phyloP scores from a whole-genome alignment of 257 asterid species.

The Solanum virginianum region DNA sequence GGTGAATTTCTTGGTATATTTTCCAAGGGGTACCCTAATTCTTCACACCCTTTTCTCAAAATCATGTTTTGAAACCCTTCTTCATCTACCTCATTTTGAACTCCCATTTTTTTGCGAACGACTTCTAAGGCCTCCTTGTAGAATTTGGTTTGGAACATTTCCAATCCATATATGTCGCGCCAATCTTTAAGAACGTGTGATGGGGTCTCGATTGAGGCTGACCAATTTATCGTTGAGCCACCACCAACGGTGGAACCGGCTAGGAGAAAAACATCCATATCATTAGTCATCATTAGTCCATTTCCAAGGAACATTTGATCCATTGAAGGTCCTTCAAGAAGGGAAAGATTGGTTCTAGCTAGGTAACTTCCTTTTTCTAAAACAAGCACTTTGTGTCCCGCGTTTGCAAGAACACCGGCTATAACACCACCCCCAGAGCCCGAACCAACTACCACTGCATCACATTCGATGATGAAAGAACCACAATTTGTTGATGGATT shows the following conservation, averaged over 20 bases:
- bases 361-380: slow-evolving; percentile 65
- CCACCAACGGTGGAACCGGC: slow-evolving; percentile 94
- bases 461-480: slow-evolving; percentile 46
- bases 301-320: slow-evolving; percentile 66
- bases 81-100: slow-evolving; percentile 22
- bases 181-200: slow-evolving; percentile 54
- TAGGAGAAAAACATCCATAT: slow-evolving; percentile 43
- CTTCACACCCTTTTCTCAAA: slow-evolving; percentile 72
- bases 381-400: slow-evolving; percentile 69
- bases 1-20: slow-evolving; percentile 52
- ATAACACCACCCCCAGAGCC: slow-evolving; percentile 93
- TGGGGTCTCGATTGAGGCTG: slow-evolving; percentile 70
- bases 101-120: slow-evolving; percentile 47
- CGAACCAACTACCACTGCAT: slow-evolving; percentile 77
- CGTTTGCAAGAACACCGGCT: slow-evolving; percentile 74
- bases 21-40: slow-evolving; percentile 40
- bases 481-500: slow-evolving; percentile 1
- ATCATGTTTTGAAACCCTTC: slow-evolving; percentile 64
- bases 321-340: slow-evolving; percentile 60
- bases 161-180: slow-evolving; percentile 28
- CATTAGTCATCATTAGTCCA: slow-evolving; percentile 37
- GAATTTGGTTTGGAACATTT: slow-evolving; percentile 17
- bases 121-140: slow-evolving; percentile 38
- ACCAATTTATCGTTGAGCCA: slow-evolving; percentile 87
- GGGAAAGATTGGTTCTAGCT: slow-evolving; percentile 38